Conservation (phyloP, 345 rosid genomes). For the Salix exigua region DNA sequence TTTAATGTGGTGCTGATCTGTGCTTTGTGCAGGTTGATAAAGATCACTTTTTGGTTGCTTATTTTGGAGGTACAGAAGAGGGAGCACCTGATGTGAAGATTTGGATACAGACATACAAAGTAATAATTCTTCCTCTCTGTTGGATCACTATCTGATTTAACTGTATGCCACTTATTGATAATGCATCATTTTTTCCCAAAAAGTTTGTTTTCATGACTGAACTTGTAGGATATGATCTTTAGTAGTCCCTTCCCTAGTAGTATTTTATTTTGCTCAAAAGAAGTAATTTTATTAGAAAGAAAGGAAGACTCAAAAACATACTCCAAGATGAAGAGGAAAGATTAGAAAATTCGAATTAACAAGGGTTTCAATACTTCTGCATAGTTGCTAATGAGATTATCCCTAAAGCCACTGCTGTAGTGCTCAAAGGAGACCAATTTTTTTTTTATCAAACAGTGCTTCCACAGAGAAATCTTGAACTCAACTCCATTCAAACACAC, state of each 20-base stretch:
- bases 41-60: slow-evolving; percentile 74
- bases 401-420: background rate
- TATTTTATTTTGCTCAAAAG: background rate
- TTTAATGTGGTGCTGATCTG: slow-evolving; percentile 4
- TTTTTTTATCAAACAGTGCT: background rate
- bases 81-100: slow-evolving; percentile 67
- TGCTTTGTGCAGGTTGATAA: slow-evolving; percentile 45
- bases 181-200: background rate
- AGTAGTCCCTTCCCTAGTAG: background rate
- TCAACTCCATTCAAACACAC: background rate
- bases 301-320: too few species aligned
- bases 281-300: background rate
- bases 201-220: background rate
- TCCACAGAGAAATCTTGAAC: background rate
- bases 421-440: background rate
- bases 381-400: background rate
- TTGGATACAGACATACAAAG: slow-evolving; percentile 66
- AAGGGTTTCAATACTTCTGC: background rate
- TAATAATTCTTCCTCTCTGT: slow-evolving; percentile 11
- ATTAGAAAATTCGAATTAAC: background rate
- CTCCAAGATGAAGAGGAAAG: too few species aligned
- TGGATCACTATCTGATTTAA: background rate
- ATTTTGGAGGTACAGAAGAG: slow-evolving; percentile 55
- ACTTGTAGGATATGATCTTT: background rate
- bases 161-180: background rate